Conservation (phyloP, 2,329 filamentous ascomycete genomes). For the Fusarium sp. region DNA sequence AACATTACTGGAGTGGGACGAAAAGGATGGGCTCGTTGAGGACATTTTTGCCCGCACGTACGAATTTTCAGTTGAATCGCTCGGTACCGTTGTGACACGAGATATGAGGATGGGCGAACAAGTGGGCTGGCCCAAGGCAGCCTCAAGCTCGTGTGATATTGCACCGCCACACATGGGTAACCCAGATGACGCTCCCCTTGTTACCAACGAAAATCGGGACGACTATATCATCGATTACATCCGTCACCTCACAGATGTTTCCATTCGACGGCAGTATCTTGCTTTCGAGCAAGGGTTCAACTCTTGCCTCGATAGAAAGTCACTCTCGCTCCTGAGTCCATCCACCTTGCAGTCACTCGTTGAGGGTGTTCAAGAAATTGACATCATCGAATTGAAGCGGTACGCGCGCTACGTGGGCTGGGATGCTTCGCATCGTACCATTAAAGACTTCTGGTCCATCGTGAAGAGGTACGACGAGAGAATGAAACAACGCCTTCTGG, state of each 20-base stretch:
- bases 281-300: constrained; percentile 86
- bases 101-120: constrained; percentile 59
- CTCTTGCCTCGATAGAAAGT: constrained; percentile 74
- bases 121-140: constrained; percentile 63
- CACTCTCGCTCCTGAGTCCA: constrained; percentile 76
- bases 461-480: constrained; percentile 72
- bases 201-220: constrained; percentile 81
- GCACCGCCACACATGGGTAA: constrained; percentile 41
- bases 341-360: constrained; percentile 78
- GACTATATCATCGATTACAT: constrained; percentile 88
- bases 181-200: constrained; percentile 70
- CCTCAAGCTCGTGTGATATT: constrained; percentile 36
- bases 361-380: constrained; percentile 84
- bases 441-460: constrained; percentile 86
- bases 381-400: constrained; percentile 75
- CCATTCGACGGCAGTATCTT: constrained; percentile 77
- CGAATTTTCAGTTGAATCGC: constrained; percentile 76
- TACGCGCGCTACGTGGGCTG: constrained; percentile 85
- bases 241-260: constrained; percentile 80
- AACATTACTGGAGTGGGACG: constrained; percentile 78
- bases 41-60: constrained; percentile 87
- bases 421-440: constrained; percentile 71
- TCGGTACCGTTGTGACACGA: constrained; percentile 65
- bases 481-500: constrained; percentile 80
- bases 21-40: constrained; percentile 76